Conservation (phyloP, 73 alveolate species). For the Paraurostyla sp. region DNA sequence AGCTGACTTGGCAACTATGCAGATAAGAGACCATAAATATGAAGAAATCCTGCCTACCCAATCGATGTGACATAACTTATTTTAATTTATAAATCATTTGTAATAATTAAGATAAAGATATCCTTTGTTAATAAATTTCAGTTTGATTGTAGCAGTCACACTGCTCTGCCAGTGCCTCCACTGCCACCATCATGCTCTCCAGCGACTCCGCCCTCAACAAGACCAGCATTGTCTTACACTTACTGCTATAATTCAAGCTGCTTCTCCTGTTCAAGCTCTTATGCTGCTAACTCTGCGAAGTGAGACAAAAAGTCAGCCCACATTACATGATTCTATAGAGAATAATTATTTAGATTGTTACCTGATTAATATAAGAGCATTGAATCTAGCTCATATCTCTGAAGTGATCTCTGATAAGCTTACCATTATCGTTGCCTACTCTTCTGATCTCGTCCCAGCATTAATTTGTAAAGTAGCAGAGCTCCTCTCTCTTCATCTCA, state of each 20-base stretch:
- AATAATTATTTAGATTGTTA: neutral
- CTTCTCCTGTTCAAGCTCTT: conserved; percentile 25
- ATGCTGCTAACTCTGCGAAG: conserved; percentile 44
- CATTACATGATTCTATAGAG: conserved; percentile 56
- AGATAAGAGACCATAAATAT: too few relatives aligned
- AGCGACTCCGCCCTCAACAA: neutral
- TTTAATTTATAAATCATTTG: neutral
- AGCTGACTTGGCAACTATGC: too few relatives aligned
- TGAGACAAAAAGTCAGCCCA: conserved; percentile 65
- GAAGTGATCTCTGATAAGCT: conserved; percentile 47
- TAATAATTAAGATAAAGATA: too few relatives aligned
- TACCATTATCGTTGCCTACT: conserved; percentile 52
- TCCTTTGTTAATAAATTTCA: too few relatives aligned
- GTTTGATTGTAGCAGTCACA: too few relatives aligned
- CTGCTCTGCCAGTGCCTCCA: conserved; percentile 44
- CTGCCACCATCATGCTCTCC: conserved; percentile 31
- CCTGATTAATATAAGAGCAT: conserved; percentile 60
- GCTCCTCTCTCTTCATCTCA: conserved; percentile 50
- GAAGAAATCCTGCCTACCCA: too few relatives aligned
- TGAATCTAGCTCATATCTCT: conserved; percentile 25
- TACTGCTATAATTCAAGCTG: neutral
- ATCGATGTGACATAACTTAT: neutral
- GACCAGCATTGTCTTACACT: neutral
- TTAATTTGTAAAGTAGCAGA: conserved; percentile 30
- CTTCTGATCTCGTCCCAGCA: conserved; percentile 58